phyloP scores from a whole-genome alignment of 2,329 filamentous ascomycete species.

The Ilyonectria destructans region DNA sequence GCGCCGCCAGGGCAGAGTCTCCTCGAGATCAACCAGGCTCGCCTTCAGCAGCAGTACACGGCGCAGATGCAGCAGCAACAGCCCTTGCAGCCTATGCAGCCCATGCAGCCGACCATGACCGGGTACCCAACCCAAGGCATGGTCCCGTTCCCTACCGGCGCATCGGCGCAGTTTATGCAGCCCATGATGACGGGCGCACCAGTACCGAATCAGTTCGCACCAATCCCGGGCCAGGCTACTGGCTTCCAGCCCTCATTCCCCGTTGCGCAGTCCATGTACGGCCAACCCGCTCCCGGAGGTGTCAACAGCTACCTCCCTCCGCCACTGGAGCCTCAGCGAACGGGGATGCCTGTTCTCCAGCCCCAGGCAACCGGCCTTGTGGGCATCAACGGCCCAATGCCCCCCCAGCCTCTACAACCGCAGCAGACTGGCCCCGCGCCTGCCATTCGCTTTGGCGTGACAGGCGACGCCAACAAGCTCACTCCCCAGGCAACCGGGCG shows the following conservation, averaged over 20 bases:
- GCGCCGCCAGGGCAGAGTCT: conserved; percentile 84
- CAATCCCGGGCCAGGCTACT: conserved; percentile 75
- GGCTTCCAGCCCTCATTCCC: conserved; percentile 68
- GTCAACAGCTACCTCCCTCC: conserved; percentile 74
- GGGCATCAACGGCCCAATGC: conserved; percentile 62
- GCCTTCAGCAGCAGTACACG: conserved; percentile 75
- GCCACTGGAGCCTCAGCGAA: conserved; percentile 73
- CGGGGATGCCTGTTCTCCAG: conserved; percentile 66
- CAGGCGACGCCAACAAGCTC: conserved; percentile 81
- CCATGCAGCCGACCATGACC: conserved; percentile 59
- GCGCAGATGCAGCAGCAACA: conserved; percentile 62
- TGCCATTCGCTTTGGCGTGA: conserved; percentile 89
- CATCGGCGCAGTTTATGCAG: conserved; percentile 60
- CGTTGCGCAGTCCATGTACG: conserved; percentile 66
- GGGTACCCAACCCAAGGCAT: conserved; percentile 56
- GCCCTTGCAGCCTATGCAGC: conserved; percentile 58
- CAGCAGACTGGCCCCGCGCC: conserved; percentile 80
- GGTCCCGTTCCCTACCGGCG: conserved; percentile 56
- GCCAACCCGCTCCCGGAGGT: conserved; percentile 58
- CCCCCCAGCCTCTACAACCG: conserved; percentile 63
- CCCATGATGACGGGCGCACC: conserved; percentile 66
- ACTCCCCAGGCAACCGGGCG: conserved; percentile 89
- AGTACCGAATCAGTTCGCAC: conserved; percentile 60
- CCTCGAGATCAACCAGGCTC: conserved; percentile 79
- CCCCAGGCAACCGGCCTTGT: conserved; percentile 68